These are phyloP conservation scores for Phialophora tarda DNA, from an alignment of 2,329 filamentous ascomycete species.

Conservation along the genomic window DNA sequence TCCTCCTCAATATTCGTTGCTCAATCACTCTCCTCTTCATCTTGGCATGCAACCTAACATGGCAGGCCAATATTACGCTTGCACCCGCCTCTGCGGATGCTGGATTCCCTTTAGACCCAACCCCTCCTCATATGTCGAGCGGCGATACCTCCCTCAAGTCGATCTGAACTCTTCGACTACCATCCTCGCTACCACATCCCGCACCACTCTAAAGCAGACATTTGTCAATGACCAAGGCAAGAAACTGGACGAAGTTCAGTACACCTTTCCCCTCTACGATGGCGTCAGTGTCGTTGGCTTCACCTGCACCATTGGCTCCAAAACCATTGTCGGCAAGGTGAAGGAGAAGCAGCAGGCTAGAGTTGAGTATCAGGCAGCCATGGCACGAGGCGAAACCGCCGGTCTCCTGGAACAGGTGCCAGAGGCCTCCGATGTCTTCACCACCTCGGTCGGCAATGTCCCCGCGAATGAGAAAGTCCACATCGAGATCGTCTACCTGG, in stretches of 20 bases:
- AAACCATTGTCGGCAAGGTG: constrained; percentile 64
- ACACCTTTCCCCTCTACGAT: constrained; percentile 74
- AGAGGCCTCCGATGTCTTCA: constrained; percentile 69
- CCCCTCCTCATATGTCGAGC: constrained; percentile 8
- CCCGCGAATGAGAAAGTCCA: constrained; percentile 62
- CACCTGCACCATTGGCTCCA: constrained; percentile 65
- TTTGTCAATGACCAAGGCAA: constrained; percentile 62
- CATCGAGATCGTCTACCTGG: constrained; percentile 69
- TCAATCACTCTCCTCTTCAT: neutral
- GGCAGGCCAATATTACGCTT: neutral
- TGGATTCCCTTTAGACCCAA: constrained; percentile 19
- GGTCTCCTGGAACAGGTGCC: constrained; percentile 68
- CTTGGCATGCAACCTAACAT: neutral
- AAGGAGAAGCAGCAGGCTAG: constrained; percentile 69
- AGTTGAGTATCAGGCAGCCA: constrained; percentile 64
- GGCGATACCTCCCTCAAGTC: constrained; percentile 64
- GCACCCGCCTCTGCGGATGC: constrained; percentile 29
- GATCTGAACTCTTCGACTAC: constrained; percentile 64
- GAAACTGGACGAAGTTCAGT: constrained; percentile 62
- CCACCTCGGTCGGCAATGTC: constrained; percentile 70
- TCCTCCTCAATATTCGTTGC: neutral
- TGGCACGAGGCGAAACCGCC: constrained; percentile 64
- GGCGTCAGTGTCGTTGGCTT: constrained; percentile 73
- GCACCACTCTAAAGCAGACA: constrained; percentile 61
- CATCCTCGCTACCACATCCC: constrained; percentile 62